Percentiles rank a stretch among this genome's conserved stretches.
Conservation (phyloP, 1,284 basidiomycete genomes). For the Apiotrichum domesticum region DNA sequence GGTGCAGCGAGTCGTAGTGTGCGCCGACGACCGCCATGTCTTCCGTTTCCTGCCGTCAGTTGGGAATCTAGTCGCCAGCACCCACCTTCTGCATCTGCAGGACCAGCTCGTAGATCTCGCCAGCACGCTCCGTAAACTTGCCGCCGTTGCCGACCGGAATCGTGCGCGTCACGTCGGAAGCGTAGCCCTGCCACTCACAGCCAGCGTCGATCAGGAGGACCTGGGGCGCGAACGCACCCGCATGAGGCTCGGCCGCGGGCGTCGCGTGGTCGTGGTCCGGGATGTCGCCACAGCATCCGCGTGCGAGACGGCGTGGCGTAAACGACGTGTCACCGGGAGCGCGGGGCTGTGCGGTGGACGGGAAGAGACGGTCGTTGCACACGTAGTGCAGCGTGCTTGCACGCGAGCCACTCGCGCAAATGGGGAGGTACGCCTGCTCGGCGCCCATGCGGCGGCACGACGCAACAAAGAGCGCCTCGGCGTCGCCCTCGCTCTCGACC, state of each 20-base stretch:
- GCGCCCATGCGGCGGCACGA: constrained; percentile 74
- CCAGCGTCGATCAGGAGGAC: constrained; percentile 86
- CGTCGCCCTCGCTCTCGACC: constrained; percentile 82
- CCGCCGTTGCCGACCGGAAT: constrained; percentile 71
- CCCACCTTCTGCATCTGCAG: constrained; percentile 75
- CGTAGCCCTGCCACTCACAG: constrained; percentile 68
- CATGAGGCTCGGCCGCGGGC: constrained; percentile 18
- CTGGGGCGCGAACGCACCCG: constrained; percentile 54
- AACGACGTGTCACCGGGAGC: constrained; percentile 34
- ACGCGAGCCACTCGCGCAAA: constrained; percentile 73
- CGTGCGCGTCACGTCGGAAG: constrained; percentile 45
- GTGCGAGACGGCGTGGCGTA: constrained; percentile 25
- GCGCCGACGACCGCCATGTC: constrained; percentile 61
- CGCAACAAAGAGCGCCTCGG: constrained; percentile 83
- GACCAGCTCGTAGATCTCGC: constrained; percentile 75
- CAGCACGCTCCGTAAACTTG: constrained; percentile 70
- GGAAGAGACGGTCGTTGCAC: constrained; percentile 49
- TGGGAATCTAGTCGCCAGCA: constrained; percentile 9
- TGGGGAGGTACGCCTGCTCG: constrained; percentile 82
- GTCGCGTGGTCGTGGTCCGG: constrained; percentile 29
- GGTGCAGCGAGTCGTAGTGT: constrained; percentile 80
- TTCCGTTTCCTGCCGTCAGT: constrained; percentile 44
- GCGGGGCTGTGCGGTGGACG: constrained; percentile 29
- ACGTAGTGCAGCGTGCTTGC: constrained; percentile 87
- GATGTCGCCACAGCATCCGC: constrained; percentile 41